Base-by-base conservation (phyloP, 2,329 filamentous ascomycete species). In the Neofusicoccum sp. region DNA sequence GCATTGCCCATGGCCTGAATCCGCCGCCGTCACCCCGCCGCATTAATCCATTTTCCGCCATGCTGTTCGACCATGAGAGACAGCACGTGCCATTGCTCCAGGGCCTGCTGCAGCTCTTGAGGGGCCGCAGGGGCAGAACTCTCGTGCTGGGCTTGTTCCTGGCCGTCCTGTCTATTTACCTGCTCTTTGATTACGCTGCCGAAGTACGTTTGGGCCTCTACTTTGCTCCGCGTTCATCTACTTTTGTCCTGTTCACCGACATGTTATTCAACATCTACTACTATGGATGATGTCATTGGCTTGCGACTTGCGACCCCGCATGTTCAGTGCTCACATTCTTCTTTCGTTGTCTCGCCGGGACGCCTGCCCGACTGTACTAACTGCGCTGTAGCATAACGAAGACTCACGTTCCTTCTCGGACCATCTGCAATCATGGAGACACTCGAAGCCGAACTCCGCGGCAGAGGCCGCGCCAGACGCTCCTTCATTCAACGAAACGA, bases 1-100 rank as follows among this genome's bases (percentile, higher is more conserved):
- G 24, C 14, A 24, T n/a, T 26, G 38, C 51, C 51, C 14, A 56
- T 43, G 51, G 51, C 51, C 51, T 33, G 43, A 38, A 31, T 38
- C 26, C 11, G 33, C 7, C 20, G 24, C 6, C n/a, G n/a, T n/a
- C n/a, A n/a, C n/a, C n/a, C n/a, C n/a, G n/a, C n/a, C n/a, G n/a
- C n/a, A n/a, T n/a, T n/a, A n/a, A n/a, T n/a, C n/a, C n/a, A n/a
- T n/a, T n/a, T n/a, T n/a, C n/a, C 34, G 16, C 14, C 34, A 56
- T 56, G 51, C 51, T 56, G 11, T 56, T 56, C 38, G 26, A 56
- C 51, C 45, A 48, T 16, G 51, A 56, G 26, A 41, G 36, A 9
- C 38, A 56, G 38, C 51, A 43, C 4, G 51, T 43, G 26, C 51
- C 51, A 8, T 38, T 56, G 8, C 36, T 33, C 26, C 51, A 41